Conservation (phyloP, 805 yeast genomes). For the Candida nanaspora region DNA sequence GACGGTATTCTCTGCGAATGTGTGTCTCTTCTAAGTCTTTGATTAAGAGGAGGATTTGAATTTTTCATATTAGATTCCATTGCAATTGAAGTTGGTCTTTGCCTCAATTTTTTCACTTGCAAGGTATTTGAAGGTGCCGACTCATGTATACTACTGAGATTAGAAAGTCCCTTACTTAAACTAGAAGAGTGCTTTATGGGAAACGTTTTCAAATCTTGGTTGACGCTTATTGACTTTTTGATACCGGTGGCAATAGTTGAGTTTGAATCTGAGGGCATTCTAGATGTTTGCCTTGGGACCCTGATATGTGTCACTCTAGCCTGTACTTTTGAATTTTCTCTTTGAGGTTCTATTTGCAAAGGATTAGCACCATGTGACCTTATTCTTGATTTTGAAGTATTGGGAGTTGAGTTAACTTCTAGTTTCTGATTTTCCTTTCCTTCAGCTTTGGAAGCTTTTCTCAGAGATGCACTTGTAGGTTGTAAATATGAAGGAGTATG, state of each 20-base stretch:
- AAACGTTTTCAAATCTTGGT: not conserved
- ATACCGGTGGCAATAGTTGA: not conserved
- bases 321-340: not conserved
- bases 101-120: not conserved
- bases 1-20: not conserved
- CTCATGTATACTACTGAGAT: not conserved
- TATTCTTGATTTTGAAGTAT: constrained; percentile 1
- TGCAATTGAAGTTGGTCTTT: not conserved
- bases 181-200: not conserved
- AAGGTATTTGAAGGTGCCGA: not conserved
- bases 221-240: not conserved
- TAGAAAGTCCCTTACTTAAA: not conserved
- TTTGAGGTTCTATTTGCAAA: not conserved
- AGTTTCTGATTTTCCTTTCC: constrained; percentile 12
- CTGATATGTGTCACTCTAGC: not conserved
- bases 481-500: constrained; percentile 13
- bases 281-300: not conserved
- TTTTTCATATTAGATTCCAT: not conserved
- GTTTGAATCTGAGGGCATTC: not conserved
- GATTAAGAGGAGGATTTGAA: not conserved
- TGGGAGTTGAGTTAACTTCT: no score
- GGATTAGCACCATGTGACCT: constrained; percentile 5
- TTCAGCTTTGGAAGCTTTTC: constrained; percentile 2
- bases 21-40: not conserved
- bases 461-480: constrained; percentile 14